Evolutionary conservation across 148 eudicot species (phyloP).

Genomic region (Rhododendron mucronatum): DNA sequence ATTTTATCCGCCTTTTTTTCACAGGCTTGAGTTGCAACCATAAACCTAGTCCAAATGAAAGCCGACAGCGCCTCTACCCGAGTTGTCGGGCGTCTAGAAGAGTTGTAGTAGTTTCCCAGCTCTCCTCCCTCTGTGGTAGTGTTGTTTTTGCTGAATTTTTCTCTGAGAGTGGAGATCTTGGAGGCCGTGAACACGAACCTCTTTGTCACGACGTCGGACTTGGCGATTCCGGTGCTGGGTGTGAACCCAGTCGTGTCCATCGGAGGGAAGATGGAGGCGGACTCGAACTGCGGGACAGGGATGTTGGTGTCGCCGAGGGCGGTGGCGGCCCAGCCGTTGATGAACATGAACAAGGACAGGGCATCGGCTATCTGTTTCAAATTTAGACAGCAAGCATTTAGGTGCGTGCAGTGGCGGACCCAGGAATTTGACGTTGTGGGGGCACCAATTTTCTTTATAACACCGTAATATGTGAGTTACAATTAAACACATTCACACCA

Average conservation of each 20-base stretch:
- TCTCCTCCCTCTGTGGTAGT: not conserved
- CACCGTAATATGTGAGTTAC: too few species aligned
- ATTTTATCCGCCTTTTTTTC: not conserved
- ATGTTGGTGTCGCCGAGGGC: not conserved
- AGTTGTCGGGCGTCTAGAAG: not conserved
- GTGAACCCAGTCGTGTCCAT: not conserved
- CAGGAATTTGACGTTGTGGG: too few species aligned
- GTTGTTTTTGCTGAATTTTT: not conserved
- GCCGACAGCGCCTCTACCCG: conserved; percentile 28
- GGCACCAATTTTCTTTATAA: too few species aligned
- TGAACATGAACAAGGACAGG: conserved; percentile 21
- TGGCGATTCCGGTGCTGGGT: not conserved
- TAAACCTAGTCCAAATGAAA: conserved; percentile 30
- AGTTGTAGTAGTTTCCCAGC: not conserved
- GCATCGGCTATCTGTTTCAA: conserved; percentile 21
- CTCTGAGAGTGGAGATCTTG: conserved; percentile 14
- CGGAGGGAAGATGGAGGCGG: conserved; percentile 18
- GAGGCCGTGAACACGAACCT: conserved; percentile 25
- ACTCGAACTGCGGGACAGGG: not conserved
- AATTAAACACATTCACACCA: too few species aligned
- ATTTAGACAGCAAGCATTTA: not conserved
- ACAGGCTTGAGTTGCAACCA: not conserved
- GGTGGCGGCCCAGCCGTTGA: conserved; percentile 31
- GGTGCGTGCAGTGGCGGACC: too few species aligned
- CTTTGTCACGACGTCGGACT: conserved; percentile 16